Conservation (phyloP, 176 grass and related monocot species). For the Ananas comosus region DNA sequence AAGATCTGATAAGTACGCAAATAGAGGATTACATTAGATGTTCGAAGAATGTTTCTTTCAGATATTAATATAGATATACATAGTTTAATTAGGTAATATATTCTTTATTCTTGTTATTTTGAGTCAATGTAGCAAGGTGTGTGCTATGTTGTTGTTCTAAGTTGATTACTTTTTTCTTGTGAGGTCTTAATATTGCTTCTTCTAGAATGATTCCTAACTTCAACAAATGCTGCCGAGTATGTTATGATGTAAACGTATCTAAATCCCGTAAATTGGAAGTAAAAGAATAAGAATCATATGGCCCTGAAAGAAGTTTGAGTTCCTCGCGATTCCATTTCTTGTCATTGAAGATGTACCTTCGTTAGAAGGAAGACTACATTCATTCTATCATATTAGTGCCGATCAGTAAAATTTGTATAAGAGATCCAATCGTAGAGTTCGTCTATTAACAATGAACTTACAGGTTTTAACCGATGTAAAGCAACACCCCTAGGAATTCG, state of each 20-base stretch:
- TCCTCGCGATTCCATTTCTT: too few relatives aligned
- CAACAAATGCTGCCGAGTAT: background rate
- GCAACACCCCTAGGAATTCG: background rate
- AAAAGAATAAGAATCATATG: background rate
- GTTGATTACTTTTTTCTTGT: background rate
- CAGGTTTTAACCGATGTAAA: background rate
- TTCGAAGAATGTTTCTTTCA: background rate
- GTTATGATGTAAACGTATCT: background rate
- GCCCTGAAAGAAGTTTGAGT: too few relatives aligned
- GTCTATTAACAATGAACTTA: background rate
- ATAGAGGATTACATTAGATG: constrained; percentile 3
- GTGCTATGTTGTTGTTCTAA: background rate
- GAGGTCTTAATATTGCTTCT: background rate
- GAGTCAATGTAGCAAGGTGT: too few relatives aligned
- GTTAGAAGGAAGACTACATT: too few relatives aligned
- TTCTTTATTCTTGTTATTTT: too few relatives aligned
- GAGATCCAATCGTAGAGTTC: background rate
- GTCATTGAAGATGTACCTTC: too few relatives aligned
- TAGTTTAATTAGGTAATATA: too few relatives aligned
- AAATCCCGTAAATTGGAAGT: background rate
- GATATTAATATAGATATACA: background rate
- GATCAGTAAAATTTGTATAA: background rate
- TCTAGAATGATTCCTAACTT: background rate
- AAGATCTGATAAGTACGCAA: background rate
- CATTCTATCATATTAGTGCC: background rate